Evolutionary conservation across 2,329 filamentous ascomycete species (phyloP), one percentile per base, ranked within the genome.

Genomic region (Neofusicoccum kwambonambiense): DNA sequence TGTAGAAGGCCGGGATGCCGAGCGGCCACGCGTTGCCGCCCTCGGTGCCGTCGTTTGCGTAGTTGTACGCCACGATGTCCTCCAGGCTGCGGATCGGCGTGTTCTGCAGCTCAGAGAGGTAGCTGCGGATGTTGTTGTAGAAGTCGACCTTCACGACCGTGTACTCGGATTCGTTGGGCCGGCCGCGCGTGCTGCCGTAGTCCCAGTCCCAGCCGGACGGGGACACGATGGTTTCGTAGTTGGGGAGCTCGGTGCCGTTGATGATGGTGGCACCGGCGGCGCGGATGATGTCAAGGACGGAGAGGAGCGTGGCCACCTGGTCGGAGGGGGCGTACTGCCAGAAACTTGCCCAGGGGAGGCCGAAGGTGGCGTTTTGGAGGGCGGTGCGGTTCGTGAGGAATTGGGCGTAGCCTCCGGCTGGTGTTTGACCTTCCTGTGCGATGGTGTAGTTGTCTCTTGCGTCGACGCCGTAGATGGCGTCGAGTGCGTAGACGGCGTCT

Each of bases 191-290:
- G 5, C 78, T 81, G 13, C 89, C 89, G 67, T 86, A 89, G 70
- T 90, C 88, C 84, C 90, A 93, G 74, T 92, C 81, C 89, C 89
- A 93, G n/a, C 88, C 88, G 56, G 84, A 74, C 0, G 86, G 88
- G 37, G 84, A 85, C 12, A 92, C 83, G 27, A 91, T 85, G 0
- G 78, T 84, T 70, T 87, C 75, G 70, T 86, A 84, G 72, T 86
- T 80, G 22, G 86, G 86, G 1, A 93, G 81, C 72, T 93, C 90
- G 0, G 89, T 91, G 31, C 83, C 83, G 70, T 92, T 90, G 71
- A 92, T 79, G 45, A 93, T 81, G 1, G 82, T 89, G 0, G 88
- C 90, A 1, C 90, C 90, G 0, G 87, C 86, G 0, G 74, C 73
- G 71, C 84, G 70, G 41, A 93, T 84, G 27, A 86, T 71, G 0